These are phyloP conservation scores for Nicotiana sylvestris DNA, from an alignment of 257 asterid genomes.

Conservation along the genomic window DNA sequence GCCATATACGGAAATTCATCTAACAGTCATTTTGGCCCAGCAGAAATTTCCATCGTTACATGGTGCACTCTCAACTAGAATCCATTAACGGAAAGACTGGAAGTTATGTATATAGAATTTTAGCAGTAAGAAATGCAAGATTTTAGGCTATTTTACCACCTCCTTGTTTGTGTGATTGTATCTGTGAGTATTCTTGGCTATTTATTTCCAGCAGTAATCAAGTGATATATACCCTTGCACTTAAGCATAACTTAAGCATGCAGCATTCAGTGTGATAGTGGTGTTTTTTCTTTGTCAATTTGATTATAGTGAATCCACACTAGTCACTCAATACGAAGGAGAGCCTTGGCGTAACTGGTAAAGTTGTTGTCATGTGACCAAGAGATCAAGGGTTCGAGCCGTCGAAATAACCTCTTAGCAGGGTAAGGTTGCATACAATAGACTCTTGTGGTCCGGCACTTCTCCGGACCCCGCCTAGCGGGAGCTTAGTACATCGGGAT, in stretches of 20 bases:
- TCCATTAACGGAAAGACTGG: background rate
- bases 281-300: background rate
- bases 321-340: background rate
- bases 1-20: background rate
- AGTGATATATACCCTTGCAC: background rate
- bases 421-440: too few species aligned
- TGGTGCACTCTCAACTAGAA: conserved; percentile 5
- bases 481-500: too few species aligned
- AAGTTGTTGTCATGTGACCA: too few species aligned
- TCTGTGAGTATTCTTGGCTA: background rate
- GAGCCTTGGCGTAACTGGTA: too few species aligned
- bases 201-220: background rate
- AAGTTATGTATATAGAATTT: background rate
- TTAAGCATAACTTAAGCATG: background rate
- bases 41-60: background rate
- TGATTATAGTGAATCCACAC: background rate
- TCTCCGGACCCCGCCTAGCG: too few species aligned
- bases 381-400: too few species aligned
- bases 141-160: background rate
- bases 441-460: too few species aligned
- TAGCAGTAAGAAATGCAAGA: background rate
- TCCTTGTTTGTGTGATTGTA: background rate
- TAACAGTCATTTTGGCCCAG: background rate
- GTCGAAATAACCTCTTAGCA: too few species aligned
- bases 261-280: background rate